Evolutionary conservation across 192 early-diverging fungal genomes (phyloP), one percentile per base, ranked within the genome.

Genomic region (Mortierella alpina): DNA sequence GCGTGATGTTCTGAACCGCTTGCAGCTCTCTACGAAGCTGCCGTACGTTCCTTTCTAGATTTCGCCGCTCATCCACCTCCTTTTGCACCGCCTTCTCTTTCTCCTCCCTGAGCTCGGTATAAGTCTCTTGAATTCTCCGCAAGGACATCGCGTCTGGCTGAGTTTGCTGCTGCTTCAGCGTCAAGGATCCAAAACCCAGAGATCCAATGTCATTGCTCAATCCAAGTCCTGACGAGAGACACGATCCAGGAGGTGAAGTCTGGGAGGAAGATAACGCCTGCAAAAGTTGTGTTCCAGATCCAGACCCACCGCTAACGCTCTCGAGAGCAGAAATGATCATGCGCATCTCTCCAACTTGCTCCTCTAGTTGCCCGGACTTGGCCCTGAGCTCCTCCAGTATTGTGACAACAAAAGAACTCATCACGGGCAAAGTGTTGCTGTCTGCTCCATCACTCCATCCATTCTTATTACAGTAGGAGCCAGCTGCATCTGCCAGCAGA

Each of bases 91-190:
- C 56, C 59, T 85, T 86, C 46, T 86, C 82, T 23, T 90, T 88
- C 39, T 90, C 89, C 11, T 66, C 58, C 62, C 83, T 83, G 41
- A 86, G 54, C 31, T 88, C 86, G 17, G 63, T 66, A 88, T 85
- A 59, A 88, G 82, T 15, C 82, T 77, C 51, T 87, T 65, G 53
- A 90, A 90, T 53, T 90, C 89, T 62, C 7, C 57, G 42, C n/a
- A 64, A 60, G 2, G 63, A 4, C 7, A 49, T 39, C 13, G 62
- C 70, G 13, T 6, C 5, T n/a, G 57, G 40, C 18, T n/a, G 60
- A 20, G 56, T n/a, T n/a, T n/a, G n/a, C n/a, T n/a, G n/a, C n/a
- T n/a, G n/a, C n/a, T n/a, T n/a, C n/a, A n/a, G n/a, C n/a, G n/a
- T n/a, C n/a, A n/a, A n/a, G n/a, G n/a, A n/a, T n/a, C n/a, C n/a